phyloP scores from a whole-genome alignment of 192 early-diverging fungal species.

The Linnemannia elongata region DNA sequence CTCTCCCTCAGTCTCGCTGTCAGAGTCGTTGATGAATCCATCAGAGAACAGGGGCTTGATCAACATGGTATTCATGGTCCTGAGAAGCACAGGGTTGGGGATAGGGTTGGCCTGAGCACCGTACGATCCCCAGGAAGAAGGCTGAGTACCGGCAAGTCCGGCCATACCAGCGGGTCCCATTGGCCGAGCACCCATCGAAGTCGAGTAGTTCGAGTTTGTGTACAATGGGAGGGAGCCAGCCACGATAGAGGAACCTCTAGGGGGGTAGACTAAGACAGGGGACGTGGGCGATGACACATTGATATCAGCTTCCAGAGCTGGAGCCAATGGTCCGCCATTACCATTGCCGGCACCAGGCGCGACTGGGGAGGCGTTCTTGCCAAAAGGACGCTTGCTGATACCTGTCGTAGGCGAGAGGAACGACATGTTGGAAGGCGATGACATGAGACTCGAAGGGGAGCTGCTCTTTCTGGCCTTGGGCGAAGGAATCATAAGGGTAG shows the following conservation, averaged over 20 bases:
- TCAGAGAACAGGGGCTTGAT: constrained; percentile 69
- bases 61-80: constrained; percentile 59
- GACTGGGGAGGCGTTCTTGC: neutral
- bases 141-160: constrained; percentile 3
- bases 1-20: constrained; percentile 60
- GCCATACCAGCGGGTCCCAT: neutral
- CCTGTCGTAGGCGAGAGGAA: constrained; percentile 30
- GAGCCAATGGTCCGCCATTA: neutral
- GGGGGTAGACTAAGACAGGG: constrained; percentile 16
- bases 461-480: constrained; percentile 41
- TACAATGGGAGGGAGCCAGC: constrained; percentile 13
- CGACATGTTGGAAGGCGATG: constrained; percentile 51
- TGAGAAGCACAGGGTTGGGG: constrained; percentile 38
- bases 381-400: constrained; percentile 6
- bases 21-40: constrained; percentile 66
- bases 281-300: neutral
- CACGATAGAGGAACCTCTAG: constrained; percentile 7
- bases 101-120: constrained; percentile 15
- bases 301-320: neutral
- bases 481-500: constrained; percentile 11
- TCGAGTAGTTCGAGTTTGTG: constrained; percentile 14
- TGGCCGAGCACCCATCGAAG: neutral
- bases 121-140: constrained; percentile 37
- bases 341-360: neutral
- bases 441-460: constrained; percentile 35